These are phyloP conservation scores for Claviceps quebecensis DNA, from an alignment of 2,329 filamentous ascomycete species.

Conservation along the genomic window DNA sequence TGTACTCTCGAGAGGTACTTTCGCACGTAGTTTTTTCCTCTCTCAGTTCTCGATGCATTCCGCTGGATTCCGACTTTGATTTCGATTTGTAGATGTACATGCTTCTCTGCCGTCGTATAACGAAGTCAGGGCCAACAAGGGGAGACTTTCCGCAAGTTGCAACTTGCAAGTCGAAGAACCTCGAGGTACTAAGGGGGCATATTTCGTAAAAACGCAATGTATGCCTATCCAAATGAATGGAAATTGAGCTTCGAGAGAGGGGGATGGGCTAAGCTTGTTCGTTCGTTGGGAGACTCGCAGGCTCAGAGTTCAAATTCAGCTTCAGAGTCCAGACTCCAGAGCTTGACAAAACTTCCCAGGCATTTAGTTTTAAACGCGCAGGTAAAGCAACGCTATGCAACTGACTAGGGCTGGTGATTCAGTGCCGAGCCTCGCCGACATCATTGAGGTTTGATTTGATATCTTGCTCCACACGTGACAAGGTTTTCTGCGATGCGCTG, in stretches of 20 bases:
- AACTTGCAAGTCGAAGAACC: conserved; percentile 33
- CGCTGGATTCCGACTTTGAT: conserved; percentile 27
- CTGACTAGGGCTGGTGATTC: conserved; percentile 35
- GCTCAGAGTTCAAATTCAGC: conserved; percentile 28
- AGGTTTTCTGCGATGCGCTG: conserved; percentile 24
- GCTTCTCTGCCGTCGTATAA: conserved; percentile 38
- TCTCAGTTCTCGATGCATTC: conserved; percentile 37
- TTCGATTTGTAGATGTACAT: conserved; percentile 27
- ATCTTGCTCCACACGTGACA: conserved; percentile 38
- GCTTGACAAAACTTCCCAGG: conserved; percentile 32
- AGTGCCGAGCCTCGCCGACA: conserved; percentile 32
- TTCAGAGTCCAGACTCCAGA: conserved; percentile 41
- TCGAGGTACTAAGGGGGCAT: conserved; percentile 32
- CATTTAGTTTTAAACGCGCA: too few relatives aligned
- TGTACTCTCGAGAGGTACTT: conserved; percentile 26
- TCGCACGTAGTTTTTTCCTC: conserved; percentile 32
- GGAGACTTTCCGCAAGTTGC: conserved; percentile 35
- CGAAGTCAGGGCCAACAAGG: conserved; percentile 41
- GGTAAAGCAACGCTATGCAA: conserved; percentile 11
- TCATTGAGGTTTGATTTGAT: conserved; percentile 36
- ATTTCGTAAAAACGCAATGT: conserved; percentile 23
- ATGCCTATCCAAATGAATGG: neutral
- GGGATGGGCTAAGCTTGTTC: neutral
- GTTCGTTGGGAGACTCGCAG: conserved; percentile 10
- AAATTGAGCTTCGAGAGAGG: too few relatives aligned